Base-by-base conservation (phyloP, 768 basidiomycete genomes). In the Mycena belliarum region DNA sequence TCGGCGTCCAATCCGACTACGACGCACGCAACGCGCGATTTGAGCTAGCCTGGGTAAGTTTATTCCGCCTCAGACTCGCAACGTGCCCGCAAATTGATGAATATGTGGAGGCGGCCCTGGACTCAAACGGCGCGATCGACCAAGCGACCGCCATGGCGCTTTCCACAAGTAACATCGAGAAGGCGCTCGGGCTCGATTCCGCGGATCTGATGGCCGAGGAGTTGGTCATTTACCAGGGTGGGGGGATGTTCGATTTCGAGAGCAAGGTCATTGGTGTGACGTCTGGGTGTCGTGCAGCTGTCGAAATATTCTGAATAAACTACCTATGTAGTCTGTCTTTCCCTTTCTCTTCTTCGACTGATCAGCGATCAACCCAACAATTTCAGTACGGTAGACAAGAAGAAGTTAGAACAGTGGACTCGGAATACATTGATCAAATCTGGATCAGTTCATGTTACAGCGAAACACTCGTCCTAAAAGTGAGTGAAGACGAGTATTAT, bases 11-110 rank as follows among this genome's bases (percentile, higher is more conserved):
- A 37, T 82, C 85, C 58, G 80, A 81, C 28, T 93, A 87, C 87
- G 77, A 80, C 29, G 87, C 89, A 6, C 82, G 90, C 23, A 92
- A 88, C 66, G 79, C 88, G 14, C 82, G 89, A 16, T 89, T 93
- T 61, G 92, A 96, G 63, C 72, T 85, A 29, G 89, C 84, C 33
- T 94, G 92, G 93, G 89, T 88, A 60, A 63, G 6, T 26, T 24
- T 44, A 24, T 12, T 1, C 16, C 14, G 29, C 12, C 59, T 52
- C 6, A 10, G 6, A 14, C 23, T 33, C 2, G 46, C n/a, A 20
- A 18, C 18, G 7, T 14, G 10, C 21, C 32, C 3, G 10, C 88
- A 11, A 37, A 23, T 26, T n/a, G n/a, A n/a, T 40, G 38, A 3
- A 16, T 25, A 9, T 37, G n/a, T n/a, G n/a, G n/a, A 75, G 76